These are phyloP conservation scores for Pleurotus ostreatus DNA, from an alignment of 768 basidiomycete genomes.

Conservation along the genomic window DNA sequence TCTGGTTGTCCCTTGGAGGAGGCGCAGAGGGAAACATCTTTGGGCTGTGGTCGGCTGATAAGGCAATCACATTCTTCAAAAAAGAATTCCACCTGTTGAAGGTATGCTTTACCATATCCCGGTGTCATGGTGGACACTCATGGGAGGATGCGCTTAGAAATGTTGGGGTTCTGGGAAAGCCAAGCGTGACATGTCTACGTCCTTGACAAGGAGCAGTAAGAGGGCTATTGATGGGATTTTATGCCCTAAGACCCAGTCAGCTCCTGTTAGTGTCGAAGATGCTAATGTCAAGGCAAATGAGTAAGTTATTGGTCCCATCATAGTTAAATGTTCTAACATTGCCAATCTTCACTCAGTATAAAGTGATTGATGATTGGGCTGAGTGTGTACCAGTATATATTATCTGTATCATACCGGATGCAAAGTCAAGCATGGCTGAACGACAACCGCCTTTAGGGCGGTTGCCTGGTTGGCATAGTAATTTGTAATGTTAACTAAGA, in stretches of 20 bases:
- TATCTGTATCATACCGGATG: no score
- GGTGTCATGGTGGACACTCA: no score
- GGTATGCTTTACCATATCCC: background rate
- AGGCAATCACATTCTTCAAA: conserved; percentile 10
- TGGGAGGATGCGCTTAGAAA: background rate
- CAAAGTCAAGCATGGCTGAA: no score
- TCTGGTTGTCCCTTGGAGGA: conserved; percentile 12
- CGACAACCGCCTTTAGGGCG: no score
- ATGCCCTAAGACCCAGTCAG: background rate
- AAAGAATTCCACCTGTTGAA: conserved; percentile 18
- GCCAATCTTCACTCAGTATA: no score
- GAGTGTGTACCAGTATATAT: no score
- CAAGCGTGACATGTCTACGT: background rate
- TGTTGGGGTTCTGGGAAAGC: conserved; percentile 5
- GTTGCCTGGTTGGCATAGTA: no score
- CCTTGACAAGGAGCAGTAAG: background rate
- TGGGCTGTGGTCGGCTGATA: conserved; percentile 13
- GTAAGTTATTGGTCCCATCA: background rate
- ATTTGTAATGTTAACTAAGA: no score
- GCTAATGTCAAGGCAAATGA: conserved; percentile 2
- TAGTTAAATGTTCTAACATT: no score
- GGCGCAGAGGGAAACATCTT: conserved; percentile 17
- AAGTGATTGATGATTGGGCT: no score
- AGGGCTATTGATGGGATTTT: background rate
- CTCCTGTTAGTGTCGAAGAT: background rate